These are phyloP conservation scores for Dactylonectria estremocensis DNA, from an alignment of 2,329 filamentous ascomycete species.

Conservation along the genomic window DNA sequence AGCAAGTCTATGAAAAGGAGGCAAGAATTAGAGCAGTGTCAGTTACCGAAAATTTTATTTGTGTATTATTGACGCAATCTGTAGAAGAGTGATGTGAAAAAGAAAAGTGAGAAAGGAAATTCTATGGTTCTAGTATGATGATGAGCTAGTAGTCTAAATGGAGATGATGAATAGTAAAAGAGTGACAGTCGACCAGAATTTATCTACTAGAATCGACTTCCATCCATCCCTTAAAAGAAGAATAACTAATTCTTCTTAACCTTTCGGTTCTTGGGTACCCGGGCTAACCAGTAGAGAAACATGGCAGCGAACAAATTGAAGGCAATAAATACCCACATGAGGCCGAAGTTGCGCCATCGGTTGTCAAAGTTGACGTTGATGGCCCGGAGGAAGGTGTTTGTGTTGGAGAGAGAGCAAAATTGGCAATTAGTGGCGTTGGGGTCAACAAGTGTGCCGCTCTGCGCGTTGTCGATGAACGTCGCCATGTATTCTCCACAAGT, in stretches of 20 bases:
- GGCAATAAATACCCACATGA: slow-evolving; percentile 18
- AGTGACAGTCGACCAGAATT: too few species aligned
- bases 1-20: too few species aligned
- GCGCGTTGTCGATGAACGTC: neutral
- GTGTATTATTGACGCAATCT: too few species aligned
- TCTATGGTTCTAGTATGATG: too few species aligned
- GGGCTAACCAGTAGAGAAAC: slow-evolving; percentile 8
- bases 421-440: neutral
- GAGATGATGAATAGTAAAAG: too few species aligned
- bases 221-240: too few species aligned
- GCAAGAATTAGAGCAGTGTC: too few species aligned
- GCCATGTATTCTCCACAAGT: slow-evolving; percentile 17
- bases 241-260: neutral
- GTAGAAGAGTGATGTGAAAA: too few species aligned
- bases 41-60: too few species aligned
- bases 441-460: neutral
- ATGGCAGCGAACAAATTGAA: slow-evolving; percentile 9
- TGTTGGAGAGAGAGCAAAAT: neutral
- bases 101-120: too few species aligned
- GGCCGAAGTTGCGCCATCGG: slow-evolving; percentile 16
- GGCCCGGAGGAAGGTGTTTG: slow-evolving; percentile 1
- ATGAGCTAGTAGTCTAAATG: too few species aligned
- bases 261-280: slow-evolving; percentile 6
- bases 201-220: too few species aligned
- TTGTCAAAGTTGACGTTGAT: slow-evolving; percentile 18